A percentile compares a stretch with the other conserved stretches of the same genome.
phyloP scores from a whole-genome alignment of 148 eudicot species.

The Nepenthes gracilis region DNA sequence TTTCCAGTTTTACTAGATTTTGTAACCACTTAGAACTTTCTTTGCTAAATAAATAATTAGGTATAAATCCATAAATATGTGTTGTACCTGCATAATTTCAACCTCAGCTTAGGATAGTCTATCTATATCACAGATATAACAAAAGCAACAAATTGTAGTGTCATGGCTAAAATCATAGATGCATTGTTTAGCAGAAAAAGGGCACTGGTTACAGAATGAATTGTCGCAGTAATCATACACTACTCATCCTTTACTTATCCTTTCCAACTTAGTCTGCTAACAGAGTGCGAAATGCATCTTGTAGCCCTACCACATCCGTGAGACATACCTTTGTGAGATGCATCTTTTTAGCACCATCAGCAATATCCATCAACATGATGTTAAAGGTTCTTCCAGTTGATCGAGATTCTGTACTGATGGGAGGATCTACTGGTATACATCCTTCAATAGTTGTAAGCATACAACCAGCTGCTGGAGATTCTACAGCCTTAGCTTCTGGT shows the following conservation, averaged over 20 bases:
- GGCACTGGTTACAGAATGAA: not conserved
- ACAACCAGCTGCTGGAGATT: conserved; percentile 13
- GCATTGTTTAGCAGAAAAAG: too few species aligned
- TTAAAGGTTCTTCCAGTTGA: conserved; percentile 17
- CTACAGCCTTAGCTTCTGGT: conserved; percentile 13
- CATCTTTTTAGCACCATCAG: conserved; percentile 58
- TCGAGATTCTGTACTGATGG: conserved; percentile 8
- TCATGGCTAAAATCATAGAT: not conserved
- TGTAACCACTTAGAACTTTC: too few species aligned
- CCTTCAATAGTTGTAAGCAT: conserved; percentile 12
- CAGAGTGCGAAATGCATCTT: not conserved
- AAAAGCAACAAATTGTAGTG: not conserved
- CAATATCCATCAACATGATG: conserved; percentile 83
- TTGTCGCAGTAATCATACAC: too few species aligned
- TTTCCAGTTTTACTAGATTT: too few species aligned
- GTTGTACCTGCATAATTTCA: not conserved
- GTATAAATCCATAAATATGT: not conserved
- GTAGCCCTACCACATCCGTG: not conserved
- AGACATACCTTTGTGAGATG: conserved; percentile 53
- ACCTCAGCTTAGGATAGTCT: not conserved
- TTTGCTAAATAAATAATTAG: not conserved
- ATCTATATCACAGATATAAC: not conserved
- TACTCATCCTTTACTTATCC: too few species aligned
- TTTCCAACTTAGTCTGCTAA: too few species aligned
- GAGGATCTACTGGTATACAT: not conserved